Evolutionary conservation across 1,139 yeast genomes (phyloP).

Genomic region (Arxiozyma bovina): DNA sequence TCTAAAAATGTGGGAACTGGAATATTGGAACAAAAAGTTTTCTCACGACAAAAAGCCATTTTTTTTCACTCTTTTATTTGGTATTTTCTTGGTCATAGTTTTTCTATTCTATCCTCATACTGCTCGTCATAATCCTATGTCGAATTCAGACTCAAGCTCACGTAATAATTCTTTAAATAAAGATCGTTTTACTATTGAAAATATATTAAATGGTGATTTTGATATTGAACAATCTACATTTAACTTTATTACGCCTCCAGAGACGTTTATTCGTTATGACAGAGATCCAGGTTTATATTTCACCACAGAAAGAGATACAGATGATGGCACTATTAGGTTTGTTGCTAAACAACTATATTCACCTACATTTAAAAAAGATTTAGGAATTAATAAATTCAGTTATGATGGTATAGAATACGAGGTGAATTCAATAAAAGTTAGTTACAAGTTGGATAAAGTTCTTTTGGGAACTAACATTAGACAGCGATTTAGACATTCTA

Average conservation of each 20-base stretch:
- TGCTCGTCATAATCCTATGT: background rate
- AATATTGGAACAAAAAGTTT: conserved; percentile 2
- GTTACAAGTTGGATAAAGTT: conserved; percentile 25
- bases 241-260: conserved; percentile 30
- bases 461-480: conserved; percentile 30
- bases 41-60: conserved; percentile 1
- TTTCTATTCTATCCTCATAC: background rate
- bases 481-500: conserved; percentile 70
- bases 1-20: background rate
- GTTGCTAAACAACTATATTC: conserved; percentile 26
- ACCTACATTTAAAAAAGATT: conserved; percentile 10
- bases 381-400: conserved; percentile 19
- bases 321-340: conserved; percentile 13
- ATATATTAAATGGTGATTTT: conserved; percentile 25
- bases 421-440: conserved; percentile 23
- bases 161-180: background rate
- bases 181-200: conserved; percentile 20
- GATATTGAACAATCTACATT: conserved; percentile 18
- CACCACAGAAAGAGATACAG: conserved; percentile 15
- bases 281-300: conserved; percentile 34
- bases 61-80: background rate
- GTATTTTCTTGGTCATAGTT: background rate
- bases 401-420: conserved; percentile 19
- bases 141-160: background rate
- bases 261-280: conserved; percentile 13